These are phyloP conservation scores for Litsea cubeba DNA, from an alignment of 164 flowering plant species.

Conservation along the genomic window DNA sequence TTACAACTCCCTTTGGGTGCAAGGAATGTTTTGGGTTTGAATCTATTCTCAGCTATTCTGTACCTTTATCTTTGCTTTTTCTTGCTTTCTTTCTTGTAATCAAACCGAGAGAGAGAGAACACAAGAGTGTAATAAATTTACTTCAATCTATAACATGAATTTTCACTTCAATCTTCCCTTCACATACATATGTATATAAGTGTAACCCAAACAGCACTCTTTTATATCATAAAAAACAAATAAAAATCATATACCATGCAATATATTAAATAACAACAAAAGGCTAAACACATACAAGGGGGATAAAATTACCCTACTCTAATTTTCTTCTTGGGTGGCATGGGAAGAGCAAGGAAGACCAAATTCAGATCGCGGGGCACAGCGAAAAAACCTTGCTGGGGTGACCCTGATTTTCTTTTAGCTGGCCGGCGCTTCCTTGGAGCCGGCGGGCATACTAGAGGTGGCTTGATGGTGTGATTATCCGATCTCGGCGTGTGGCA, in stretches of 20 bases:
- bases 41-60: not conserved
- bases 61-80: not conserved
- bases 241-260: not conserved
- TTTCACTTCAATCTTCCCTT: not conserved
- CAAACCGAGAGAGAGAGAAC: not conserved
- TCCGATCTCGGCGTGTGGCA: constrained; percentile 6
- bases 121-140: not conserved
- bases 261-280: not conserved
- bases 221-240: not conserved
- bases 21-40: not conserved
- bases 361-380: constrained; percentile 1
- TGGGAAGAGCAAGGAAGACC: not conserved
- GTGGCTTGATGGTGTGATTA: not conserved
- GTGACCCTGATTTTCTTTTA: not conserved
- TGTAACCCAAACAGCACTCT: not conserved
- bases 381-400: constrained; percentile 2
- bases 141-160: not conserved
- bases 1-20: not conserved
- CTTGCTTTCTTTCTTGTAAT: not conserved
- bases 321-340: not conserved
- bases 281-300: not conserved
- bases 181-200: not conserved
- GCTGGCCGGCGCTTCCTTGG: constrained; percentile 2
- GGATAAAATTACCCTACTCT: not conserved
- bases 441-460: constrained; percentile 6